Conservation (phyloP, 495 filamentous ascomycete species). For the Staphylotrichum longicolle region DNA sequence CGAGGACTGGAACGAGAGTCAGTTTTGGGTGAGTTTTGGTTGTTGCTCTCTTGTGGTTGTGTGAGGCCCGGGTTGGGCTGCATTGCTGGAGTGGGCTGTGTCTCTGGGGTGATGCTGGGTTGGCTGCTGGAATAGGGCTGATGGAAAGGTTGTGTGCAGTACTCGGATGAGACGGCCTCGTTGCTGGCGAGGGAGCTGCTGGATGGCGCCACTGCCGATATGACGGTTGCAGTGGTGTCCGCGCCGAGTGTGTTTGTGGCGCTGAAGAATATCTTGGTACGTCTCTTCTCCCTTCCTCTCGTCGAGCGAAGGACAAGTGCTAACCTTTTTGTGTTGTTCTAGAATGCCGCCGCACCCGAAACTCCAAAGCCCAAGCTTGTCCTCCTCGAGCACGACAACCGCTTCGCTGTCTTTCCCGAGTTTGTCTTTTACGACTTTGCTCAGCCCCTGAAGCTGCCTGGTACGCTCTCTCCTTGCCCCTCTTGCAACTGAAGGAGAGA, state of each 20-base stretch:
- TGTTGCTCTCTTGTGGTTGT: not conserved
- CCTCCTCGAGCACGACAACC: constrained; percentile 68
- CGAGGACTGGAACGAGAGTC: constrained; percentile 79
- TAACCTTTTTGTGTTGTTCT: too few relatives aligned
- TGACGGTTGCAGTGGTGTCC: constrained; percentile 64
- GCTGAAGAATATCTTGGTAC: constrained; percentile 63
- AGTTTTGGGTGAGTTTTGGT: constrained; percentile 64
- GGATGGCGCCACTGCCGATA: constrained; percentile 50
- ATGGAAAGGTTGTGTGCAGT: constrained; percentile 45
- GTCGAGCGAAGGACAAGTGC: constrained; percentile 19
- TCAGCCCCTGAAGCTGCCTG: constrained; percentile 59
- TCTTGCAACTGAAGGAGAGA: not conserved
- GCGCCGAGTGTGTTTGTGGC: constrained; percentile 75
- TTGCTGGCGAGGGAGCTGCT: constrained; percentile 61
- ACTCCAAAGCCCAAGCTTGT: constrained; percentile 52
- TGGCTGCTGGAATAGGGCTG: too few relatives aligned
- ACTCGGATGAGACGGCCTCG: constrained; percentile 65
- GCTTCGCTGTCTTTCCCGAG: constrained; percentile 68
- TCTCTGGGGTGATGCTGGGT: not conserved
- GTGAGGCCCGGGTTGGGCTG: not conserved
- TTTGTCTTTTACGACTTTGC: constrained; percentile 72
- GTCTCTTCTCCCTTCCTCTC: not conserved
- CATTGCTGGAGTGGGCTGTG: not conserved
- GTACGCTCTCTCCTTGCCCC: constrained; percentile 36
- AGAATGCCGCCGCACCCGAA: constrained; percentile 33